Evolutionary conservation across 345 rosid genomes (phyloP).

Genomic region (Cardamine occulta): DNA sequence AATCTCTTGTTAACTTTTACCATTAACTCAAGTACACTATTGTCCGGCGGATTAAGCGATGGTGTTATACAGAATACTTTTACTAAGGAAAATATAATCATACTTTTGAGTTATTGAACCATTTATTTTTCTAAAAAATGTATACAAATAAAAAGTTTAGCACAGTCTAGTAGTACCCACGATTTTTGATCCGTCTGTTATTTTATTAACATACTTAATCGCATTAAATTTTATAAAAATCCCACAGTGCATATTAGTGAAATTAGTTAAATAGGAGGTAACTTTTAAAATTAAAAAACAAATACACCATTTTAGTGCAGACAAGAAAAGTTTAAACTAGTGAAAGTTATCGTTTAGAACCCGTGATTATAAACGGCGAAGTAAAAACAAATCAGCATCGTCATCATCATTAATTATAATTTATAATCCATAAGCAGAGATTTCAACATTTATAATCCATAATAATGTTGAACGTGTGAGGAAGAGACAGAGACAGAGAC

Average conservation of each 20-base stretch:
- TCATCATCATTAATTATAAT: neutral
- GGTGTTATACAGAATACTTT: neutral
- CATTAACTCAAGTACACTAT: neutral
- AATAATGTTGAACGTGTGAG: neutral
- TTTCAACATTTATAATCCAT: neutral
- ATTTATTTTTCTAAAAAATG: no score
- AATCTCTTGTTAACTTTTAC: neutral
- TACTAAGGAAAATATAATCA: no score
- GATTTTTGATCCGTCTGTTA: no score
- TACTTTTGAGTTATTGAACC: no score
- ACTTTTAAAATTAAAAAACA: no score
- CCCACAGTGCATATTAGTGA: no score
- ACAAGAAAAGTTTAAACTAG: neutral
- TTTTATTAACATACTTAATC: neutral
- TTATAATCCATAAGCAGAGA: neutral
- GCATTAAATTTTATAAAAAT: no score
- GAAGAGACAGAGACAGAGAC: slow-evolving; percentile 25
- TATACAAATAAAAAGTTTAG: no score
- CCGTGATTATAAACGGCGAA: neutral
- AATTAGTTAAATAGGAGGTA: no score
- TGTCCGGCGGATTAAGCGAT: neutral
- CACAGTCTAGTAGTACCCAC: no score
- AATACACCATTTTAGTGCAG: neutral
- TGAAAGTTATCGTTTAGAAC: neutral
- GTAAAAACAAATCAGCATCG: slow-evolving; percentile 12